phyloP scores from a whole-genome alignment of 331 rosid species.

The Quercus phellos region DNA sequence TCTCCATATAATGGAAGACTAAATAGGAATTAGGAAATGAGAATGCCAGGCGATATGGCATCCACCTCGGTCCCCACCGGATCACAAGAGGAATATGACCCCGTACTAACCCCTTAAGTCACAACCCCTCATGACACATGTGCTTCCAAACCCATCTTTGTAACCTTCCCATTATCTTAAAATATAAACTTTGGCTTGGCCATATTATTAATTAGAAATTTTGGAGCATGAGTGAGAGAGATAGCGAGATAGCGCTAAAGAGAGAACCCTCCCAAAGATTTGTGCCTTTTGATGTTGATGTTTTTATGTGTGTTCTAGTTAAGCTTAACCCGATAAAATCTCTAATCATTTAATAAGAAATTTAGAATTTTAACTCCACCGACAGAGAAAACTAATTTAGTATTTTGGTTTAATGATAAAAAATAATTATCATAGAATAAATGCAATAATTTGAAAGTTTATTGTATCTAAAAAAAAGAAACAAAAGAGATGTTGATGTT shows the following conservation, averaged over 20 bases:
- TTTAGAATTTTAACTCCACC: no score
- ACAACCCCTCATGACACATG: conserved; percentile 16
- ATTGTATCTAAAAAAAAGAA: no score
- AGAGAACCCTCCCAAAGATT: neutral
- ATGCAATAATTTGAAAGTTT: no score
- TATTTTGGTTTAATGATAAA: no score
- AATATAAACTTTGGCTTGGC: neutral
- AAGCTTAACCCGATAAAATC: no score
- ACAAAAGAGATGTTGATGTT: conserved; percentile 9
- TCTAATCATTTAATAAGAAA: no score
- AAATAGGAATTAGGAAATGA: neutral
- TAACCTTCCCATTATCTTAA: conserved; percentile 1
- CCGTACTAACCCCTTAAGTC: conserved; percentile 21
- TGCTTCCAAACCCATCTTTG: conserved; percentile 20
- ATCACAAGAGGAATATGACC: conserved; percentile 17
- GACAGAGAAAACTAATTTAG: no score
- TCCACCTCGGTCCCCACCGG: conserved; percentile 14
- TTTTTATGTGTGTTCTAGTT: no score
- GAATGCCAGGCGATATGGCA: neutral
- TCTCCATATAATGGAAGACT: neutral
- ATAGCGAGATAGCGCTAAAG: neutral
- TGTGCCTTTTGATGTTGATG: neutral
- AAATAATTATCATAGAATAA: no score
- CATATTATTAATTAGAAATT: neutral
- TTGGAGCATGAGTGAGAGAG: neutral